These are phyloP conservation scores for Sporobolomyces phaffii DNA, from an alignment of 768 basidiomycete species.

Conservation along the genomic window DNA sequence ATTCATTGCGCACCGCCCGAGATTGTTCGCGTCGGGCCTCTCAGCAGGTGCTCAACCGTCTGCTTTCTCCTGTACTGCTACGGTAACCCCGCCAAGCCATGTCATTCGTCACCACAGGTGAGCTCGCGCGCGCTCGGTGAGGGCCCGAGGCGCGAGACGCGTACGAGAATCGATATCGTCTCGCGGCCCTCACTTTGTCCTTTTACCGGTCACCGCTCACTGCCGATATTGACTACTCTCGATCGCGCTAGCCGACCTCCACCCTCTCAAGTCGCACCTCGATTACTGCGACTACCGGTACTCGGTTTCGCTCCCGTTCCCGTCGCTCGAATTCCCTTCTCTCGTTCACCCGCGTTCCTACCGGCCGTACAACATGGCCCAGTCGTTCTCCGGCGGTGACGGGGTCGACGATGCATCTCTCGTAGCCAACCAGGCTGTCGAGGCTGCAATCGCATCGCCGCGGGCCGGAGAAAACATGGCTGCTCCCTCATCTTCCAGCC, in stretches of 20 bases:
- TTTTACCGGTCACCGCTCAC: neutral
- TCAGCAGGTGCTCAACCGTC: no score
- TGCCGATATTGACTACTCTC: neutral
- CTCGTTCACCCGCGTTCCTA: neutral
- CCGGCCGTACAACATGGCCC: neutral
- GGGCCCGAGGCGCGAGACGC: neutral
- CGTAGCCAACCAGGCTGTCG: neutral
- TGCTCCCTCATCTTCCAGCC: neutral
- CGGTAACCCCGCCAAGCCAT: neutral
- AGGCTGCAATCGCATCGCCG: neutral
- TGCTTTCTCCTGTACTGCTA: no score
- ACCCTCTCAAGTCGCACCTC: neutral
- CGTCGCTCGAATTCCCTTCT: neutral
- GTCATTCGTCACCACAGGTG: conserved; percentile 6
- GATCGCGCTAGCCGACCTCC: neutral
- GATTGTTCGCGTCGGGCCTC: neutral
- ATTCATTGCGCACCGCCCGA: no score
- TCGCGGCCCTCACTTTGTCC: neutral
- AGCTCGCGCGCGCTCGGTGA: neutral
- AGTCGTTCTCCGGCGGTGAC: neutral
- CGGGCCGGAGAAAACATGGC: neutral
- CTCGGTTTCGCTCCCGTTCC: neutral
- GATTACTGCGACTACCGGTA: neutral
- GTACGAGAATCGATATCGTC: no score
- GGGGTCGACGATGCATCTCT: neutral